Base-by-base conservation (phyloP, 768 basidiomycete species). In the Exsudoporus frostii region DNA sequence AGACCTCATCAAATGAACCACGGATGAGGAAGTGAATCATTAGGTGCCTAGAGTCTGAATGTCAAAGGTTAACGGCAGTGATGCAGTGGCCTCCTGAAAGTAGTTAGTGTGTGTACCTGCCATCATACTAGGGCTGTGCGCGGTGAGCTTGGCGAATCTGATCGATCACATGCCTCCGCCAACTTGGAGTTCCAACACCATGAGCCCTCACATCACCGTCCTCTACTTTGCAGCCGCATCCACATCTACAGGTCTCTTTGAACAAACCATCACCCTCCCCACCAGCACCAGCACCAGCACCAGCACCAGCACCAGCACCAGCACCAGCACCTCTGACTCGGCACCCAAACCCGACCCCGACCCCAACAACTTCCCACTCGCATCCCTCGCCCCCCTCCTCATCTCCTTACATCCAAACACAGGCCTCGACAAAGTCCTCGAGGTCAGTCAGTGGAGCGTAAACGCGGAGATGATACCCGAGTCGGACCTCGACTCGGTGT, bases 391-490 rank as follows among this genome's bases (percentile, higher is more conserved):
- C 48, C 67, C 68, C 40, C 69, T 81, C 39, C 81, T 88, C 57
- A 69, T 79, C 51, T 73, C 78, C 20, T 75, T 78, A 13, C 80
- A 89, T 68, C 79, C 83, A 3, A 69, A 74, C 9, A 76, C 76
- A 6, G 64, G 65, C 42, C 70, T 92, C 30, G 75, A 65, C 39
- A 73, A 76, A 51, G 75, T 90, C 20, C 73, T 92, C 29, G 67
- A 76, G 43, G 71, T 74, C 30, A 85, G 84, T 58, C 79, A 79
- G 65, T 91, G 90, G 89, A 89, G 89, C 61, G 87, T 92, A 13
- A 74, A 91, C 61, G 85, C 78, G 48, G 88, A 89, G 70, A 91
- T 91, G 87, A 78, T 90, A 2, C 81, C 85, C 13, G 76, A 84
- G 54, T 77, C 78, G 3, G 71, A 73, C n/a, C 54, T 62, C 10